Evolutionary conservation across 129 eudicot genomes (phyloP).

Genomic region (Flaveria ramosissima): DNA sequence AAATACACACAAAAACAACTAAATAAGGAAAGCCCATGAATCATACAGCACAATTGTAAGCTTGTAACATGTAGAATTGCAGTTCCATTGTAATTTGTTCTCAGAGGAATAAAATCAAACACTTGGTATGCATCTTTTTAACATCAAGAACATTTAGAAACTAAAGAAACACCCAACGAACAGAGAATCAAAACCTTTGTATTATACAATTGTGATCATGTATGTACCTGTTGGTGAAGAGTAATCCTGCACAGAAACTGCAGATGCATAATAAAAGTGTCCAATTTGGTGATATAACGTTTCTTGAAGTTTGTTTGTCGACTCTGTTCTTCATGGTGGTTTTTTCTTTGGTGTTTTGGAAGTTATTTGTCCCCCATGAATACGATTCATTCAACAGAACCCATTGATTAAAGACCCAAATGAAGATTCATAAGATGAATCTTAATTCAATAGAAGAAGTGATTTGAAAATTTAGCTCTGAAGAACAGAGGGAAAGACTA

Average conservation of each 20-base stretch:
- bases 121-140: slow-evolving; percentile 15
- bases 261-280: slow-evolving; percentile 71
- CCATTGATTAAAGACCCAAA: slow-evolving; percentile 25
- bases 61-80: not conserved
- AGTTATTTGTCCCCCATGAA: slow-evolving; percentile 20
- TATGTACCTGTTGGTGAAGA: slow-evolving; percentile 84
- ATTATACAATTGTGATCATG: not conserved
- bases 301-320: slow-evolving; percentile 58
- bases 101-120: slow-evolving; percentile 11
- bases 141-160: not conserved
- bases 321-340: slow-evolving; percentile 68
- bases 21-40: slow-evolving; percentile 23
- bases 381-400: slow-evolving; percentile 10
- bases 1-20: slow-evolving; percentile 16
- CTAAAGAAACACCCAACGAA: not conserved
- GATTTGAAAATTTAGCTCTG: slow-evolving; percentile 21
- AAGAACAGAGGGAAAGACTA: slow-evolving; percentile 36
- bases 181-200: not conserved
- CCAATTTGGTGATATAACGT: slow-evolving; percentile 59
- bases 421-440: slow-evolving; percentile 28
- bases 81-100: not conserved
- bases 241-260: slow-evolving; percentile 80
- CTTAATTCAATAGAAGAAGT: slow-evolving; percentile 22
- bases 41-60: not conserved
- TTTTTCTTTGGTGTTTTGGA: slow-evolving; percentile 22